These are phyloP conservation scores for Nepenthes gracilis DNA, from an alignment of 148 eudicot genomes.

Conservation along the genomic window DNA sequence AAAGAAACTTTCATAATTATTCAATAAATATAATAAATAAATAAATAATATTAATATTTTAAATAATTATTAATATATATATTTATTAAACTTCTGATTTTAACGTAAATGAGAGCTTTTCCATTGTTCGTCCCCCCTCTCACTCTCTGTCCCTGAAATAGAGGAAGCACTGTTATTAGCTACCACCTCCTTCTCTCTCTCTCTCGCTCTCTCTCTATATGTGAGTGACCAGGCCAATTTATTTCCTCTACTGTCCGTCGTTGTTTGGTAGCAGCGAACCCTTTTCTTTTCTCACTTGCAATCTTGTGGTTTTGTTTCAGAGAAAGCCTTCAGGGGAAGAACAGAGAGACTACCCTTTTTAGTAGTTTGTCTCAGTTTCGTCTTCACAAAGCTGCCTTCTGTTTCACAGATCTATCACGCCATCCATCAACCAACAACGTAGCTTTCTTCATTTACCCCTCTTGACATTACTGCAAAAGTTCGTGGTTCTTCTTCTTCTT, in stretches of 20 bases:
- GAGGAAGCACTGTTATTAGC: slow-evolving; percentile 21
- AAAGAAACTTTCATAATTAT: too few relatives aligned
- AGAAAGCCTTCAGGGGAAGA: not conserved
- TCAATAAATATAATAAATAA: too few relatives aligned
- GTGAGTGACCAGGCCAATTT: not conserved
- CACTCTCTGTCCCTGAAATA: slow-evolving; percentile 36
- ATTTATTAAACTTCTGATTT: too few relatives aligned
- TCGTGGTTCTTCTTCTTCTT: not conserved
- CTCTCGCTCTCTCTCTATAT: not conserved
- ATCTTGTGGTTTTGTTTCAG: not conserved
- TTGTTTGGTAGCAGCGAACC: too few relatives aligned
- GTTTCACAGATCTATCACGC: slow-evolving; percentile 5
- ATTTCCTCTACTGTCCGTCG: too few relatives aligned
- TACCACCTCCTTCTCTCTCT: not conserved
- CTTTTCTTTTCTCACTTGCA: too few relatives aligned
- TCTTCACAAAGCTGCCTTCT: not conserved
- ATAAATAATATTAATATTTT: too few relatives aligned
- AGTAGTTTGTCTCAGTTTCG: not conserved
- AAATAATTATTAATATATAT: too few relatives aligned
- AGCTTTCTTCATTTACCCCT: slow-evolving; percentile 8
- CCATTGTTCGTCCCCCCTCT: slow-evolving; percentile 8
- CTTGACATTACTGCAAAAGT: not conserved
- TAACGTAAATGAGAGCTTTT: not conserved
- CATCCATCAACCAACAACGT: not conserved
- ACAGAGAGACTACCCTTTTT: not conserved